Evolutionary conservation across 2,329 filamentous ascomycete species (phyloP), one percentile per base, ranked within the genome.

Genomic region (Fusarium transvaalense): DNA sequence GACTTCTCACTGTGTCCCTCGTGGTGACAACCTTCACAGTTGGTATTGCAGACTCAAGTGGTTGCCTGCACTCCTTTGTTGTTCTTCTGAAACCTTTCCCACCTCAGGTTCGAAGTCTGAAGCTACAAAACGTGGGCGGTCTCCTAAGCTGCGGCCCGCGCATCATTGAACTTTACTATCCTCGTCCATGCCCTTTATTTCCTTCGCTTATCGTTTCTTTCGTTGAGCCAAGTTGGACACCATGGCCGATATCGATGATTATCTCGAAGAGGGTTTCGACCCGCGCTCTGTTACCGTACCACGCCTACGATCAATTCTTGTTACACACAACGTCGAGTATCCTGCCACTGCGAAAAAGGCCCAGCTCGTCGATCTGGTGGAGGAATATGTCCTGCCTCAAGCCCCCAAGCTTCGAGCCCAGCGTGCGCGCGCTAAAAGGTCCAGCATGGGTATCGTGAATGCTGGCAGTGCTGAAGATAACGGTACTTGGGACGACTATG

Each of bases 341-440:
- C 91, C 94, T 7, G 90, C 93, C 0, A 94, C 90, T 6, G 94
- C 96, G 14, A 99, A 98, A 82, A 99, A 99, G 82, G 83, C 89
- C 0, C 91, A 97, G 76, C 88, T 99, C 23, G 85, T 99, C 63
- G 89, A 92, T 10, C 88, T 98, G 46, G 94, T 99, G 80, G 89
- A 91, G 76, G 85, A 91, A 32, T 84, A 96, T 67, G 86, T 99
- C 29, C 81, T 92, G 6, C 92, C 95, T 0, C 91, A 95, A 73
- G 91, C 93, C 3, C 87, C 88, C 70, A 92, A 91, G 79, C 86
- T 98, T 25, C 84, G 97, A 32, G 86, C 88, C 14, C 89, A 91
- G 53, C 89, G 92, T 73, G 90, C 92, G 41, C 88, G 89, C 60
- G 94, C 94, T 15, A 94, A 94, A 82, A 89, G 95, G 64, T 94